Percentiles rank a stretch among this genome's conserved stretches.
These are phyloP conservation scores for Yarrowia sp. DNA, from an alignment of 805 yeast species.

Conservation along the genomic window DNA sequence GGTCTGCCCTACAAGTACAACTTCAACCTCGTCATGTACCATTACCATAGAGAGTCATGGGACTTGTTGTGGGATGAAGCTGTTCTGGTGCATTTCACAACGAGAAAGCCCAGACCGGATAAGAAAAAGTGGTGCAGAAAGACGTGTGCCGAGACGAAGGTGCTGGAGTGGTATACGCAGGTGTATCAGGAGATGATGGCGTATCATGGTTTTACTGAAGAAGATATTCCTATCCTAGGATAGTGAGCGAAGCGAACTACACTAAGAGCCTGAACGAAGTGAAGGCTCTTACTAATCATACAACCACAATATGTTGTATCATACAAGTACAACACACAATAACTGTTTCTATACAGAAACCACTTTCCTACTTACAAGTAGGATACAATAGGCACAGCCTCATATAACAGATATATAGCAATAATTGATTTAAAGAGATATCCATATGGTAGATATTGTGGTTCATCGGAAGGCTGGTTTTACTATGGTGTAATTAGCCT, in stretches of 20 bases:
- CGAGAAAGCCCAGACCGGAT: conserved; percentile 30
- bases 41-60: conserved; percentile 31
- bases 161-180: conserved; percentile 32
- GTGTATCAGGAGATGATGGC: conserved; percentile 33
- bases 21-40: conserved; percentile 34
- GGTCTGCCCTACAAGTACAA: conserved; percentile 34
- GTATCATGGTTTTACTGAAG: conserved; percentile 31
- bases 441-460: no score
- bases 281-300: no score
- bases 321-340: no score
- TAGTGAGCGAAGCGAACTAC: conserved; percentile 18
- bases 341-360: no score
- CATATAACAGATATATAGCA: no score
- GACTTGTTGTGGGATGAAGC: conserved; percentile 35
- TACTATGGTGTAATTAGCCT: no score
- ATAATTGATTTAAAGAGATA: no score
- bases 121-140: background rate
- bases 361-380: no score
- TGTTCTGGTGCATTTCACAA: conserved; percentile 33
- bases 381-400: no score
- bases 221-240: conserved; percentile 32
- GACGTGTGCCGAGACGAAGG: conserved; percentile 12
- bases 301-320: no score
- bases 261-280: no score
- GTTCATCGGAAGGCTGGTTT: no score